Conservation (phyloP, 2,329 filamentous ascomycete species). For the Beauveria caledonica region DNA sequence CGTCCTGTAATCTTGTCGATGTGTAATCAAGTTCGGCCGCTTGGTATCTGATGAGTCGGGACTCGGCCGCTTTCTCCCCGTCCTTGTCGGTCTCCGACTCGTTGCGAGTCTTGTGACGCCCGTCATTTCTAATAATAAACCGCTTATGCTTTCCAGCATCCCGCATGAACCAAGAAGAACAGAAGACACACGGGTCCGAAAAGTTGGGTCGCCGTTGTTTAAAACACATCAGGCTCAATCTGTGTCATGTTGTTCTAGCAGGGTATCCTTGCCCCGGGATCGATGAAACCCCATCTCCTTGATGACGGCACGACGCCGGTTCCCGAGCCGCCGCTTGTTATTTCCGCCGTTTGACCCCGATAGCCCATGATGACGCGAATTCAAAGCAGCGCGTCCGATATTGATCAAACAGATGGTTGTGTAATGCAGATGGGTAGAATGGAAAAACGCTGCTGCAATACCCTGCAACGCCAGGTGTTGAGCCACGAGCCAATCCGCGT, state of each 20-base stretch:
- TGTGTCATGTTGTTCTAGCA: no score
- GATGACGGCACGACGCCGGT: no score
- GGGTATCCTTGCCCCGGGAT: no score
- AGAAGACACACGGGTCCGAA: no score
- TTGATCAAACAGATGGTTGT: no score
- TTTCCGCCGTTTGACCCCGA: no score
- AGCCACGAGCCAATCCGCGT: not conserved
- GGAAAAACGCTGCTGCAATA: not conserved
- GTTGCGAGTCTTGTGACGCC: not conserved
- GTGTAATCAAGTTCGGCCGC: no score
- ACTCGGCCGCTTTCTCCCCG: slow-evolving; percentile 1
- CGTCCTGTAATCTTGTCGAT: no score
- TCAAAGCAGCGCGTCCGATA: not conserved
- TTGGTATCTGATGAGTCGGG: not conserved
- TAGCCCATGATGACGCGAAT: not conserved
- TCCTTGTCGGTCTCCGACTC: slow-evolving; percentile 1
- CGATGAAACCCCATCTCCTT: no score
- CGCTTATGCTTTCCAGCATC: not conserved
- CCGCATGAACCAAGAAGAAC: not conserved
- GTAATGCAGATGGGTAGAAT: not conserved
- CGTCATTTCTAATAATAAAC: not conserved
- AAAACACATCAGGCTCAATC: no score
- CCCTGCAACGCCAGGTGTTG: not conserved
- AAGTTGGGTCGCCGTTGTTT: no score
- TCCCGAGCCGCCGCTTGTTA: no score